phyloP scores from a whole-genome alignment of 495 filamentous ascomycete genomes.

The Neurospora sp. region DNA sequence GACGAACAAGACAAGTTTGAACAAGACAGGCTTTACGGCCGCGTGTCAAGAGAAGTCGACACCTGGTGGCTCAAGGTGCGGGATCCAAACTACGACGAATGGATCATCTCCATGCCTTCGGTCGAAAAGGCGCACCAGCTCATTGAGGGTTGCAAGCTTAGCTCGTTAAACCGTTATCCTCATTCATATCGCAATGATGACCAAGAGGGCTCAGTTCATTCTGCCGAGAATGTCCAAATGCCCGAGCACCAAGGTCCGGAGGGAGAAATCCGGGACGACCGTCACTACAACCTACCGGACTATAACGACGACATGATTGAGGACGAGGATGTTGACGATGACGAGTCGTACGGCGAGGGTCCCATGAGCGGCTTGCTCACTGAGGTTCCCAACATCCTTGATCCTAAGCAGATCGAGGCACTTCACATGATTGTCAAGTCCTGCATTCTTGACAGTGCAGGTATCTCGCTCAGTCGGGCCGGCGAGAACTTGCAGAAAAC shows the following conservation, averaged over 20 bases:
- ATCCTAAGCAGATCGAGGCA: slow-evolving; percentile 87
- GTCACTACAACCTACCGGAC: slow-evolving; percentile 26
- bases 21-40: slow-evolving; percentile 41
- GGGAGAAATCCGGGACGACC: slow-evolving; percentile 33
- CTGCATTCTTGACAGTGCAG: slow-evolving; percentile 66
- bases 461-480: slow-evolving; percentile 39
- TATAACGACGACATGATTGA: slow-evolving; percentile 42
- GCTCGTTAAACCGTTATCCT: slow-evolving; percentile 37
- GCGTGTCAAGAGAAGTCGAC: slow-evolving; percentile 48
- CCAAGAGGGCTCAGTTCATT: slow-evolving; percentile 47
- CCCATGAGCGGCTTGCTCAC: slow-evolving; percentile 80
- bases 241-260: slow-evolving; percentile 39
- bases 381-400: slow-evolving; percentile 87
- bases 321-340: slow-evolving; percentile 72
- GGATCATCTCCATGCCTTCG: slow-evolving; percentile 41
- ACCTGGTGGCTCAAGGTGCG: slow-evolving; percentile 46
- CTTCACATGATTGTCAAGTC: slow-evolving; percentile 91
- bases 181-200: slow-evolving; percentile 49
- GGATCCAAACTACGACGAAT: slow-evolving; percentile 42
- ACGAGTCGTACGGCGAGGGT: slow-evolving; percentile 70
- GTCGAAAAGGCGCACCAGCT: slow-evolving; percentile 41
- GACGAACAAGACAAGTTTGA: slow-evolving; percentile 38
- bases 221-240: slow-evolving; percentile 24
- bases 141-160: slow-evolving; percentile 38
- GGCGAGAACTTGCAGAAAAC: slow-evolving; percentile 74